phyloP scores from a whole-genome alignment of 495 filamentous ascomycete species.

The Penicillium cataractarum region DNA sequence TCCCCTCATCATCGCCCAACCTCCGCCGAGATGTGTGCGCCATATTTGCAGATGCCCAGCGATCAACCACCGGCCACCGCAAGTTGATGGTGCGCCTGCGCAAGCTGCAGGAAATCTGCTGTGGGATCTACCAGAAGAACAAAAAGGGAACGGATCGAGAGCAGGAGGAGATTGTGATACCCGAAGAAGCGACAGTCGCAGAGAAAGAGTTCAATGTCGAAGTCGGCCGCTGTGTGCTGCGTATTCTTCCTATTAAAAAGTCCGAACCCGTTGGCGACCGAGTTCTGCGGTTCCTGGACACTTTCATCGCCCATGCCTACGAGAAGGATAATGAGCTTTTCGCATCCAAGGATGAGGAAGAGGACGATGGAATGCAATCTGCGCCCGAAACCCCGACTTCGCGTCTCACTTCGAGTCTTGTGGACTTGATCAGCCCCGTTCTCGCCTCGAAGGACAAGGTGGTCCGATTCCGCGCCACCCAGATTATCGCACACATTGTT shows the following conservation, averaged over 20 bases:
- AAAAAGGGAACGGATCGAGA: conserved; percentile 45
- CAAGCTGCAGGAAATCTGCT: conserved; percentile 87
- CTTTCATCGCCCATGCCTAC: conserved; percentile 78
- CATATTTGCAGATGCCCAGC: conserved; percentile 87
- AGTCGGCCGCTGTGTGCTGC: conserved; percentile 76
- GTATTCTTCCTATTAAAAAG: conserved; percentile 87
- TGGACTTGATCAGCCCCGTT: conserved; percentile 69
- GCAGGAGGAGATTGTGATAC: conserved; percentile 44
- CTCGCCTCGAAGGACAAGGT: conserved; percentile 85
- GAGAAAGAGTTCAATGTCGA: conserved; percentile 89
- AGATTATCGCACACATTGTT: conserved; percentile 83
- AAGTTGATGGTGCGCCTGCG: conserved; percentile 85
- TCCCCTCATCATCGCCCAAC: conserved; percentile 57
- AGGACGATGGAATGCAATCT: conserved; percentile 56
- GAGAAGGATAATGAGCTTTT: conserved; percentile 71
- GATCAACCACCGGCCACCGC: conserved; percentile 82
- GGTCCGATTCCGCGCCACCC: conserved; percentile 86
- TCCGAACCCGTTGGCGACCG: conserved; percentile 87
- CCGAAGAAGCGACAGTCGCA: conserved; percentile 61
- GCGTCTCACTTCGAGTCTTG: conserved; percentile 73
- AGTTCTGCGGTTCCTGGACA: conserved; percentile 78
- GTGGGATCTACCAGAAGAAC: conserved; percentile 66
- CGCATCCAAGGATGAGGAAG: conserved; percentile 39
- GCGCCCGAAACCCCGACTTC: conserved; percentile 80
- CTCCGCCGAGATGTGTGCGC: conserved; percentile 76